phyloP scores from a whole-genome alignment of 805 yeast species.

The Candida pini region DNA sequence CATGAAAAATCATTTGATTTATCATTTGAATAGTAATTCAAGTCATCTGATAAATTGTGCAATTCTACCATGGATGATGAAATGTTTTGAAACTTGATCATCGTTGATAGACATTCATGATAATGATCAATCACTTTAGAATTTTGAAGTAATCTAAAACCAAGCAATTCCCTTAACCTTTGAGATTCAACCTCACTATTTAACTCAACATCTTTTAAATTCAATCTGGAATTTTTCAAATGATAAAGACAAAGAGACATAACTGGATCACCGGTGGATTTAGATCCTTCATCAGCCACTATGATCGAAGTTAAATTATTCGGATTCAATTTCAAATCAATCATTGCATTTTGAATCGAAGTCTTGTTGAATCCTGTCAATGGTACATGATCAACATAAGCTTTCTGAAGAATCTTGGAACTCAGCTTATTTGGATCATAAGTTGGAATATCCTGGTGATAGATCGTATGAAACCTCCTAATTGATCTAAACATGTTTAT shows the following conservation, averaged over 20 bases:
- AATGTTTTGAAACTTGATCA: constrained; percentile 62
- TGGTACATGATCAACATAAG: constrained; percentile 35
- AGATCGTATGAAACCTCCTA: constrained; percentile 34
- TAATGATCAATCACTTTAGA: constrained; percentile 38
- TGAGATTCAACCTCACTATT: constrained; percentile 20
- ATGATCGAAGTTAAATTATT: constrained; percentile 38
- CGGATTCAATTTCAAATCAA: constrained; percentile 33
- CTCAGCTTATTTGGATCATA: constrained; percentile 31
- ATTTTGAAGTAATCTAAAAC: constrained; percentile 47
- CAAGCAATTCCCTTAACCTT: constrained; percentile 28
- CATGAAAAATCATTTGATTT: constrained; percentile 76
- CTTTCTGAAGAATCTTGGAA: constrained; percentile 29
- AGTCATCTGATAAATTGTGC: constrained; percentile 74
- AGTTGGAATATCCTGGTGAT: constrained; percentile 32
- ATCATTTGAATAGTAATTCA: constrained; percentile 77
- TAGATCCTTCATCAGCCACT: constrained; percentile 26
- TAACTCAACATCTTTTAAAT: constrained; percentile 28
- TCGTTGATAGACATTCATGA: constrained; percentile 49
- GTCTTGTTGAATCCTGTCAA: constrained; percentile 36
- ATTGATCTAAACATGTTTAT: not conserved
- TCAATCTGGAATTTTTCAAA: constrained; percentile 38
- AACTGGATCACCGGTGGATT: constrained; percentile 28
- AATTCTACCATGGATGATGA: constrained; percentile 58
- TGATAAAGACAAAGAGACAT: constrained; percentile 42
- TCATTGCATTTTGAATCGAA: constrained; percentile 40